Conservation (phyloP, 306 rosid species). For the Mimosa bimucronata region DNA sequence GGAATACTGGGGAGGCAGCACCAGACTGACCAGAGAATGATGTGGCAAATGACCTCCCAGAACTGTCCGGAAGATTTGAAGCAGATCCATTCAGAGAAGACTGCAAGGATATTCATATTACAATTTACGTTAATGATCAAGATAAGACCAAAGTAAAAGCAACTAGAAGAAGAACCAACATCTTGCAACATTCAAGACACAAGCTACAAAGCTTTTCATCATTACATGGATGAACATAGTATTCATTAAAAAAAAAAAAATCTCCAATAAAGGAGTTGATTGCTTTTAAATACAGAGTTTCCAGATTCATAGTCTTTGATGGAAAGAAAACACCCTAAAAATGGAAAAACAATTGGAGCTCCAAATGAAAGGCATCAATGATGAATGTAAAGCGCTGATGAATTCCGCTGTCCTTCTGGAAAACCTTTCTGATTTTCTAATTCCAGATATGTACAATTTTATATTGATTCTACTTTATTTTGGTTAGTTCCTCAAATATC, state of each 20-base stretch:
- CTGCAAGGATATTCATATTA: slow-evolving; percentile 53
- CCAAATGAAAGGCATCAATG: neutral
- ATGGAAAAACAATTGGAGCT: neutral
- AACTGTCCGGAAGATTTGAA: slow-evolving; percentile 84
- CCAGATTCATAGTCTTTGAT: neutral
- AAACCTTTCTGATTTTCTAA: neutral
- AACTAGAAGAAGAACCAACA: slow-evolving; percentile 13
- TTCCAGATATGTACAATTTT: neutral
- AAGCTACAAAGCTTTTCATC: slow-evolving; percentile 10
- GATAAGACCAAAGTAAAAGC: neutral
- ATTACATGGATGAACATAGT: slow-evolving; percentile 19
- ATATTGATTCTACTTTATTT: neutral
- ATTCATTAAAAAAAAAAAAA: neutral
- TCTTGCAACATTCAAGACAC: neutral
- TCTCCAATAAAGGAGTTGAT: slow-evolving; percentile 13
- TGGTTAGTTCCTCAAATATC: neutral
- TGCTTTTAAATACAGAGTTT: neutral
- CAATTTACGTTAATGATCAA: slow-evolving; percentile 8
- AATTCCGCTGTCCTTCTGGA: neutral
- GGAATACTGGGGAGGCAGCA: slow-evolving; percentile 88
- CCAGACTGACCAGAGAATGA: slow-evolving; percentile 99
- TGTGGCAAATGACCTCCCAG: slow-evolving; percentile 83
- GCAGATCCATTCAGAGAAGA: slow-evolving; percentile 92
- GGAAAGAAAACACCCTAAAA: neutral
- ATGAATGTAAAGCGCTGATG: neutral